Evolutionary conservation across 2,329 filamentous ascomycete species (phyloP), one percentile per base, ranked within the genome.

Genomic region (Exophiala aquamarina): DNA sequence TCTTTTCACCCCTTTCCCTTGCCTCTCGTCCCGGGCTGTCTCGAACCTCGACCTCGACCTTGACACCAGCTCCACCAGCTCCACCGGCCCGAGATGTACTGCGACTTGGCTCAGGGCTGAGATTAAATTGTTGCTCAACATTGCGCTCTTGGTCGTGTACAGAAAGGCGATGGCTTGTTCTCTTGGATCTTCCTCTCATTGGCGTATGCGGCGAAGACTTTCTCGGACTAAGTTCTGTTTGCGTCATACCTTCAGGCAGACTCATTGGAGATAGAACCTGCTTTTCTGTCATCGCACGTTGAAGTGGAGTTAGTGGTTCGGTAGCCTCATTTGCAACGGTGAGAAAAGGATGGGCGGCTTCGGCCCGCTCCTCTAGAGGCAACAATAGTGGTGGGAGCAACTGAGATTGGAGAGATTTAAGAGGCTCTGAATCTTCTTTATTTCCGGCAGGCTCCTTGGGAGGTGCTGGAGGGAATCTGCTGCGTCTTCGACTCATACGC

Each of bases 21-120:
- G 48, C 50, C 39, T 52, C 53, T 19, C 54, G 47, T 26, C 50
- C 56, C 15, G 56, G 56, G 41, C 55, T 56, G 29, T 52, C 49
- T 14, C 57, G 50, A 18, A 57, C 48, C 43, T 57, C 49, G 14
- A 59, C 52, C 36, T 57, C 50, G 17, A 59, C 47, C n/a, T 49
- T 53, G 36, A 59, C 34, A 18, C 50, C 47, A 18, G 44, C 36
- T 10, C 49, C 33, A 26, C 23, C 23, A 11, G 6, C 23, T 26
- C 6, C 23, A 19, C 54, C 49, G 10, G 44, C 52, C 31, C 42
- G 49, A 9, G 57, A 58, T 7, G 32, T 45, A 36, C 53, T 56
- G 13, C 55, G 55, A 44, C 48, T 54, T 14, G 45, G 48, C 2
- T 36, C 40, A 14, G 47, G 49, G 37, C 50, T 54, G 11, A 59